phyloP scores from a whole-genome alignment of 2,329 filamentous ascomycete species.

The Alternaria ventricosa region DNA sequence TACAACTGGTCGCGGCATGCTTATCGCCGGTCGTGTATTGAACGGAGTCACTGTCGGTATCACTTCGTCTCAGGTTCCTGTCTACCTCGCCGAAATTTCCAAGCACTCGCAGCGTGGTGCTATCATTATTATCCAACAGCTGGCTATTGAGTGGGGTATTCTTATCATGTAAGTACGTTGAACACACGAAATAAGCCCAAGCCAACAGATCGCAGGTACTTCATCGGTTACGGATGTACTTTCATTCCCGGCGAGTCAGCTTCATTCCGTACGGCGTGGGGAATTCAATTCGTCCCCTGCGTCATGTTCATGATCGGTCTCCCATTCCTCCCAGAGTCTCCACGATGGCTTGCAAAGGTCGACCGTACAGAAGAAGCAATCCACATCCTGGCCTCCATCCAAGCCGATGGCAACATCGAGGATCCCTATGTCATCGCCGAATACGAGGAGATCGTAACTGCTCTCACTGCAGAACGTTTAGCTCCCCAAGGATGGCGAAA shows the following conservation, averaged over 20 bases:
- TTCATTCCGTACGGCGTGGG: slow-evolving; percentile 48
- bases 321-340: slow-evolving; percentile 56
- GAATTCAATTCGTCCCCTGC: slow-evolving; percentile 47
- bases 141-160: slow-evolving; percentile 72
- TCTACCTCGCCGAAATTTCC: slow-evolving; percentile 73
- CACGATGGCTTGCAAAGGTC: slow-evolving; percentile 55
- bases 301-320: slow-evolving; percentile 55
- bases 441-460: slow-evolving; percentile 74
- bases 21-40: slow-evolving; percentile 73
- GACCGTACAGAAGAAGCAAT: slow-evolving; percentile 55
- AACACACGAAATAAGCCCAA: neutral
- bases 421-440: slow-evolving; percentile 72
- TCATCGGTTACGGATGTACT: slow-evolving; percentile 46
- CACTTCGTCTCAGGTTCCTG: slow-evolving; percentile 71
- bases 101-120: slow-evolving; percentile 65
- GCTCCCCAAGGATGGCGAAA: slow-evolving; percentile 74
- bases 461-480: slow-evolving; percentile 75
- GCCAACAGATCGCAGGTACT: slow-evolving; percentile 42
- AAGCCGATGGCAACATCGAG: slow-evolving; percentile 65
- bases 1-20: slow-evolving; percentile 71
- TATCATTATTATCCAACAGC: slow-evolving; percentile 75
- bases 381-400: slow-evolving; percentile 51
- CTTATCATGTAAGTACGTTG: slow-evolving; percentile 39
- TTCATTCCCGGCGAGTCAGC: slow-evolving; percentile 36
- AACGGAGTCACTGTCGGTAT: slow-evolving; percentile 78